Evolutionary conservation across 768 basidiomycete genomes (phyloP).

Genomic region (Macrolepiota dolichaula): DNA sequence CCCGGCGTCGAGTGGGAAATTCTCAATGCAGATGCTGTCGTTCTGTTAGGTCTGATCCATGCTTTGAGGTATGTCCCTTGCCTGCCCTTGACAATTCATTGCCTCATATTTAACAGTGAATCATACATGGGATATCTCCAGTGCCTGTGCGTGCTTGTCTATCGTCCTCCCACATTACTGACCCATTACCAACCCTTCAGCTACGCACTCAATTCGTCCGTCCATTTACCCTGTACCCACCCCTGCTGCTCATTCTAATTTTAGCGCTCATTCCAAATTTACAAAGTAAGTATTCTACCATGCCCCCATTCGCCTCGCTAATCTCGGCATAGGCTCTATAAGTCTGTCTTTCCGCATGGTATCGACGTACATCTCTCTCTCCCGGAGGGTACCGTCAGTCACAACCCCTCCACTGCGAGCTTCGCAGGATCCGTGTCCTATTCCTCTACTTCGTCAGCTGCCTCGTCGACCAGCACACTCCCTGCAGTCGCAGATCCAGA

Average conservation of each 20-base stretch:
- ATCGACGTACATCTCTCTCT: constrained; percentile 41
- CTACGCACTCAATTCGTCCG: constrained; percentile 52
- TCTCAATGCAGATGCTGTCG: constrained; percentile 66
- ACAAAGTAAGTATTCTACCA: constrained; percentile 44
- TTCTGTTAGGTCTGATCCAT: constrained; percentile 67
- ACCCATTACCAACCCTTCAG: constrained; percentile 16
- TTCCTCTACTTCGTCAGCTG: constrained; percentile 20
- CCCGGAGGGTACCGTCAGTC: constrained; percentile 18
- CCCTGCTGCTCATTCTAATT: not conserved
- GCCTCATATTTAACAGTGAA: constrained; percentile 44
- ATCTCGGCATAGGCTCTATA: constrained; percentile 50
- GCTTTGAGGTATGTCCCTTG: constrained; percentile 57
- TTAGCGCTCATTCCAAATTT: constrained; percentile 71
- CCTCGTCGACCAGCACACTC: constrained; percentile 18
- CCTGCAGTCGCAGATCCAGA: not conserved
- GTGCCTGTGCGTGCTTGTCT: constrained; percentile 52
- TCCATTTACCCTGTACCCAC: not conserved
- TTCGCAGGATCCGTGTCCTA: constrained; percentile 17
- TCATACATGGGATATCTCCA: constrained; percentile 78
- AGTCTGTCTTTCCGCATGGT: constrained; percentile 62
- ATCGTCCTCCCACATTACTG: not conserved
- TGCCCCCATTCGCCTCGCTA: not conserved
- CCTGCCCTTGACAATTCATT: not conserved
- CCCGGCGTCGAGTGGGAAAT: constrained; percentile 77
- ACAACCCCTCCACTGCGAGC: constrained; percentile 14